Percentiles rank a stretch among this genome's conserved stretches.
Conservation (phyloP, 1,284 basidiomycete genomes). For the Ganoderma meredithae region DNA sequence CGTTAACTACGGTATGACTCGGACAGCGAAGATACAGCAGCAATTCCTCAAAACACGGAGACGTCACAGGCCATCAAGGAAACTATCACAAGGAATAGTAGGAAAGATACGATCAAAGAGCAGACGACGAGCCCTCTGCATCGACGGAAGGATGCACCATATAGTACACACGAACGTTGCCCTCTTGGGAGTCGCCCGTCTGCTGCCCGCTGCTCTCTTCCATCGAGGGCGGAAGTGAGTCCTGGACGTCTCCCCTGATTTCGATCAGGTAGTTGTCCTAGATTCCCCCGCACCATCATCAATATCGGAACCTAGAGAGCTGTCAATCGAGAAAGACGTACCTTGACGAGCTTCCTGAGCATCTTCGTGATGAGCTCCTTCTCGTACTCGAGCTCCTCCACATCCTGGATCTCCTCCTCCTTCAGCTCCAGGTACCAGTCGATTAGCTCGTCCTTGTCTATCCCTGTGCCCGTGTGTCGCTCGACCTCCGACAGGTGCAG, state of each 20-base stretch:
- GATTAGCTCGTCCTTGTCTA: conserved; percentile 90
- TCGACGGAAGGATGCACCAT: conserved; percentile 86
- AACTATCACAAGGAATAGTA: not conserved
- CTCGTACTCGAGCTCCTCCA: conserved; percentile 94
- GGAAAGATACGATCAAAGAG: conserved; percentile 20
- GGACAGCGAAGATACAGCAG: conserved; percentile 29
- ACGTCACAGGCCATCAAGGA: conserved; percentile 3
- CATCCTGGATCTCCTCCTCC: conserved; percentile 84
- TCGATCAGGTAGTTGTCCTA: conserved; percentile 91
- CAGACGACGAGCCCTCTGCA: conserved; percentile 58
- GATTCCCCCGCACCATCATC: not conserved
- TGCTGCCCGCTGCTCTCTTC: conserved; percentile 62
- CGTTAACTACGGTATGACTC: conserved; percentile 1
- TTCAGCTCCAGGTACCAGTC: conserved; percentile 96
- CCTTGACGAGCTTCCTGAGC: conserved; percentile 90
- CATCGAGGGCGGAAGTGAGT: conserved; percentile 71
- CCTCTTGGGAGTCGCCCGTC: conserved; percentile 53
- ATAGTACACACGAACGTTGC: conserved; percentile 75
- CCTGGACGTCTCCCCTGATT: conserved; percentile 81
- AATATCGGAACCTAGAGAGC: not conserved
- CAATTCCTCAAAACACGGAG: conserved; percentile 17
- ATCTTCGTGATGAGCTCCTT: conserved; percentile 92
- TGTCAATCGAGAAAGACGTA: conserved; percentile 8
- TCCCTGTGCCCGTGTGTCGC: conserved; percentile 76
- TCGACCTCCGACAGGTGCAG: conserved; percentile 85